Base-by-base conservation (phyloP, 768 basidiomycete genomes). In the Boletellus ananas region DNA sequence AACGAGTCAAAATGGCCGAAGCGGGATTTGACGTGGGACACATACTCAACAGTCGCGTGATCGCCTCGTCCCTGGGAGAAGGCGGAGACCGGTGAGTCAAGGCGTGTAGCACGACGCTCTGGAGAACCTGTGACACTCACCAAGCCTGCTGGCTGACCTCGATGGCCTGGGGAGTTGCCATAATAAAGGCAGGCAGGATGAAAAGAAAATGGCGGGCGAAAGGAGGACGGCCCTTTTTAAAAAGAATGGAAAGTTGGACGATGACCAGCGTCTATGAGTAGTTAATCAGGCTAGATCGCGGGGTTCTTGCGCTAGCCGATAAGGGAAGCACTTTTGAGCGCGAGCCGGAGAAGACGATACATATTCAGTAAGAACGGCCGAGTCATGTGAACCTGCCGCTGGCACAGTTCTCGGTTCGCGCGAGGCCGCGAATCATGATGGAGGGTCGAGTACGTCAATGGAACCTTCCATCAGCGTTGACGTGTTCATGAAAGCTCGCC, bases 61-160 rank as follows among this genome's bases (percentile, higher is more conserved):
- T 72, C 49, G 81, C 77, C 43, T 85, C 84, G 62, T 86, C 84
- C 85, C 85, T 85, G 60, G 47, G n/a, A 50, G 57, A 57, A 57
- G 58, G 54, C 49, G 57, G 7, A 37, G 51, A 46, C 23, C 43
- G 54, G 44, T 43, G 57, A 44, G 55, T 58, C 43, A 64, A 58
- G 46, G 50, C 46, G 49, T 58, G 34, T 50, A 45, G 37, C 34
- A 38, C 37, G 25, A 51, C 11, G 33, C 53, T 56, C 40, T 54
- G 47, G 23, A 53, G 49, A 21, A 54, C 43, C 18, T 33, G 34
- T 41, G 49, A 54, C 46, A 73, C 80, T 65, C 52, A 85, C 85
- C 85, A 87, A 55, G 80, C 72, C 64, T 81, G 81, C 65, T 83
- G 79, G 67, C 72, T 81, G 51, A 74, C 73, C 73, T 82, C 82